Base-by-base conservation (phyloP, 441 rosid genomes). In the Brassica balearica region DNA sequence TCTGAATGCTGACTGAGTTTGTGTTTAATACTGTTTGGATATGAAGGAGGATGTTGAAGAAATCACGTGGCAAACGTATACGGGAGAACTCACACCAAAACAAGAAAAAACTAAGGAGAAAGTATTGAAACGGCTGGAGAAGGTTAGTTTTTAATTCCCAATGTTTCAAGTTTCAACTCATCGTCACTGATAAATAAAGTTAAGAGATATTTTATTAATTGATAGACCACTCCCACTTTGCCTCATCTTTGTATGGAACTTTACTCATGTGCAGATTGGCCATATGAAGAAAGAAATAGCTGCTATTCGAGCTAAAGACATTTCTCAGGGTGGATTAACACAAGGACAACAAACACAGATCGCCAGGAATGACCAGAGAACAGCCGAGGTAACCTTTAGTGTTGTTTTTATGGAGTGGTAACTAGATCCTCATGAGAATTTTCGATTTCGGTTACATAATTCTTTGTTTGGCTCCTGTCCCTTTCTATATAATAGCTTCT, bases 301-400 rank as follows among this genome's bases (percentile, higher is more conserved):
- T 87, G 94, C 92, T 63, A 96, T 96, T 62, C 97, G 97, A 76
- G 97, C 88, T 68, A 96, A 96, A 88, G 99, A 96, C 84, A 96
- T 96, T 71, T 72, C 90, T 70, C 99, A 94, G 85, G 98, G 99
- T 76, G 99, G 98, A 71, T 79, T 96, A 82, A 96, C 98, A 5
- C 98, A 96, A 80, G 99, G 99, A 29, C 98, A 96, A 77, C 99
- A 96, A 86, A 96, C 97, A 66, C 97, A 94, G 86, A 96, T 96
- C 84, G 97, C 98, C 78, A 92, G 99, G 69, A 96, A 96, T 85
- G 98, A 96, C 63, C 98, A 92, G 88, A 90, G 97, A 85, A 91
- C 83, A 17, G 79, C 96, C 14, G 87, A 92, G 96, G 99, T 96
- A 74, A 74, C 58, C n/a, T 67, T 71, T 23, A 10, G 23, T 55